Evolutionary conservation across 2,329 filamentous ascomycete species (phyloP).

Genomic region (Tolypocladium tropicale): DNA sequence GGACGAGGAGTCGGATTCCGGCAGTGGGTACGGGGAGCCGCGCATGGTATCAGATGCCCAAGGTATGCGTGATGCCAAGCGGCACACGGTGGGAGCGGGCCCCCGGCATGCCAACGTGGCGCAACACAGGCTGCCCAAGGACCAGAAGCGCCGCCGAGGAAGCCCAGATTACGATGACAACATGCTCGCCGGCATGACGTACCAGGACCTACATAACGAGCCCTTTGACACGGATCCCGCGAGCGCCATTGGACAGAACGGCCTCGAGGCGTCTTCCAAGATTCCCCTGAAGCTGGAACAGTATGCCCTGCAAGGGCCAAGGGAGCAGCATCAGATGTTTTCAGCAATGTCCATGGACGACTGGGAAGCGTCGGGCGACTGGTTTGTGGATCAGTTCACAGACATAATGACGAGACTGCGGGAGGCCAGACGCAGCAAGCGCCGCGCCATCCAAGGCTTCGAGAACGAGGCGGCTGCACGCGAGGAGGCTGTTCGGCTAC

Average conservation of each 20-base stretch:
- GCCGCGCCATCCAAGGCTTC: conserved; percentile 37
- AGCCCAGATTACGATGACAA: conserved; percentile 48
- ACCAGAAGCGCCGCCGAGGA: conserved; percentile 30
- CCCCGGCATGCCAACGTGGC: conserved; percentile 11
- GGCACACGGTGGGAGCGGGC: conserved; percentile 11
- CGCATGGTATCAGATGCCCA: conserved; percentile 14
- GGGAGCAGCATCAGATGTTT: conserved; percentile 41
- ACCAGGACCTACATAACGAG: conserved; percentile 37
- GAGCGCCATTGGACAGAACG: conserved; percentile 27
- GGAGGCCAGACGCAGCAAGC: conserved; percentile 37
- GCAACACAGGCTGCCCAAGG: conserved; percentile 8
- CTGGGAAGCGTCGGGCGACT: conserved; percentile 50
- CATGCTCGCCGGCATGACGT: conserved; percentile 43
- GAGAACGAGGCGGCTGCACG: conserved; percentile 45
- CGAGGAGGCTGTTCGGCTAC: conserved; percentile 42
- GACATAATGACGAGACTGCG: conserved; percentile 37
- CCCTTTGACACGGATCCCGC: conserved; percentile 48
- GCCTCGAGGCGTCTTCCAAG: conserved; percentile 25
- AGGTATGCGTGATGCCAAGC: conserved; percentile 7
- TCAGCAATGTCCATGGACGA: conserved; percentile 41
- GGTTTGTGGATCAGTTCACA: conserved; percentile 46
- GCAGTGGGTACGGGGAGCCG: conserved; percentile 11
- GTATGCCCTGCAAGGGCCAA: conserved; percentile 33
- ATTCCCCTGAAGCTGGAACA: conserved; percentile 39
- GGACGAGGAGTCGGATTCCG: conserved; percentile 14